Base-by-base conservation (phyloP, 2,329 filamentous ascomycete genomes). In the Exophiala dermatitidis region DNA sequence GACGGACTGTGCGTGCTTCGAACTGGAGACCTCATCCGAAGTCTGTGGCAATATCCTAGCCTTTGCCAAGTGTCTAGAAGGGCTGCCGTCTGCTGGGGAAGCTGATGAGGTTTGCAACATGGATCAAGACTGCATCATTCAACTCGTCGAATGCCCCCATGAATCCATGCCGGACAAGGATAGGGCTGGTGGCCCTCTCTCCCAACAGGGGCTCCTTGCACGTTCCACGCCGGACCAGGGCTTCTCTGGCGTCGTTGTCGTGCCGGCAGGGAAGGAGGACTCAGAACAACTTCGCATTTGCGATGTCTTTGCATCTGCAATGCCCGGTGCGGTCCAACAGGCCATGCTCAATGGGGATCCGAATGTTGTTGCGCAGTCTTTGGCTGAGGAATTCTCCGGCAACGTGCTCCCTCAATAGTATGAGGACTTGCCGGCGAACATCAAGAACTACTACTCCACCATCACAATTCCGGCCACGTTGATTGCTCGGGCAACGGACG, bases 391-490 rank as follows among this genome's bases (percentile, higher is more conserved):
- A 42, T 46, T 55, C 44, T 51, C 53, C 32, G 48, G 44, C 31
- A 7, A 46, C n/a, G 28, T 43, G 6, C 30, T 48, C 6, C 53
- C 53, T 37, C 37, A 32, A 36, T 55, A 44, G 53, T 55, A 48
- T 40, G 38, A 43, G 19, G 31, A 32, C 26, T 10, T 55, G 37
- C 44, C 48, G 26, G 43, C 48, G 5, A 48, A 33, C 44, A 48
- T 51, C 44, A 47, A 44, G 48, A 55, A 55, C 40, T 55, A 51
- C 40, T 50, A 55, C n/a, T 43, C 48, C 38, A 55, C 53, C 28
- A 48, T 55, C 30, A 55, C 48, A 4, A 38, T 44, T 42, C 53
- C 53, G 3, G 43, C 48, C 5, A 48, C 40, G 34, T 44, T 51
- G 48, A 36, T 29, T 28, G 36, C 32, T 32, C 40, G 9, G 19